These are phyloP conservation scores for Ormosia semicastrata DNA, from an alignment of 306 rosid species.

Conservation along the genomic window DNA sequence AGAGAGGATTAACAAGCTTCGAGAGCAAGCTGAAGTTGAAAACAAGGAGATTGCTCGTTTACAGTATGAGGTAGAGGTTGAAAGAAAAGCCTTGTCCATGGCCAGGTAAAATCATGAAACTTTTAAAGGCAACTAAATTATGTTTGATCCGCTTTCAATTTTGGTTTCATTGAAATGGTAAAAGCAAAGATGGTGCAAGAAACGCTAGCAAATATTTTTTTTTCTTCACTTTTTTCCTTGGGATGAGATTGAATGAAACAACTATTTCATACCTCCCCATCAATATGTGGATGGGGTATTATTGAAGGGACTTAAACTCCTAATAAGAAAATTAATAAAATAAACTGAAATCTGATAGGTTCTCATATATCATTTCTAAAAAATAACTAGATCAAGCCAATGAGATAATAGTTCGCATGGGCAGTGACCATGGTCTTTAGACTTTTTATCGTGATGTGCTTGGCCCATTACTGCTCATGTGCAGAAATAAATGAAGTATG, in stretches of 20 bases:
- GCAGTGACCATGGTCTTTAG: neutral
- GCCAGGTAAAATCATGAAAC: slow-evolving; percentile 71
- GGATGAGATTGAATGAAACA: neutral
- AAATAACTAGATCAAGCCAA: neutral
- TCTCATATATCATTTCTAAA: neutral
- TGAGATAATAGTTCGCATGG: neutral
- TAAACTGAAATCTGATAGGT: neutral
- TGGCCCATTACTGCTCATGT: neutral
- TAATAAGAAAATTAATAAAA: neutral
- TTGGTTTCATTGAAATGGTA: neutral
- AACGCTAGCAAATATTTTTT: neutral
- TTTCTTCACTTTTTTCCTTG: neutral
- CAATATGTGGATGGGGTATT: neutral
- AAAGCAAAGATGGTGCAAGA: slow-evolving; percentile 7
- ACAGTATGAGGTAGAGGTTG: slow-evolving; percentile 96
- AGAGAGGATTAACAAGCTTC: slow-evolving; percentile 73
- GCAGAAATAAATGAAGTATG: neutral
- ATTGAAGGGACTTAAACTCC: neutral
- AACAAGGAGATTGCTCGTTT: slow-evolving; percentile 76
- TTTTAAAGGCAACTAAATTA: slow-evolving; percentile 10
- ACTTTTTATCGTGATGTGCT: neutral
- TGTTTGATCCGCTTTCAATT: slow-evolving; percentile 5
- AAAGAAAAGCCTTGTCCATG: slow-evolving; percentile 94
- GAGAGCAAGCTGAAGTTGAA: slow-evolving; percentile 82
- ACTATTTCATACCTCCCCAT: neutral